Conservation (phyloP, 495 filamentous ascomycete species). For the Platismatia glauca region DNA sequence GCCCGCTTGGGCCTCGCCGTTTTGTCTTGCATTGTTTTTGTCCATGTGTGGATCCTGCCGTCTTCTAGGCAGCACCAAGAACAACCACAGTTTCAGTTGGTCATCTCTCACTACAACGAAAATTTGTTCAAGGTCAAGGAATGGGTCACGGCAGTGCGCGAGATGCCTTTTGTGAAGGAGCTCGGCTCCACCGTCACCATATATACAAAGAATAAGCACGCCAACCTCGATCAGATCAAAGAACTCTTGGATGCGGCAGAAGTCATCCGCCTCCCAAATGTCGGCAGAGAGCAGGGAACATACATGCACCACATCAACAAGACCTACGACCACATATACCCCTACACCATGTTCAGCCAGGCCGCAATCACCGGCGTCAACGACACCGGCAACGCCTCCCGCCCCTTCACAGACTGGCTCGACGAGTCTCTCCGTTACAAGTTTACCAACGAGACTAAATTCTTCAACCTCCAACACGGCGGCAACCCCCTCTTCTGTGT, state of each 20-base stretch:
- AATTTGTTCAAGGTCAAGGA: conserved; percentile 3
- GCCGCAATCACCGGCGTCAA: not conserved
- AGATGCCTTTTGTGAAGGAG: conserved; percentile 9
- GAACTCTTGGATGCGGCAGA: conserved; percentile 3
- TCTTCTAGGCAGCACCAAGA: not conserved
- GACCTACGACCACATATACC: conserved; percentile 11
- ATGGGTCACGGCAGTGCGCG: conserved; percentile 8
- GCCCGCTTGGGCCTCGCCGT: not conserved
- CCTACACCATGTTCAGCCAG: conserved; percentile 13
- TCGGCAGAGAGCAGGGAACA: conserved; percentile 11
- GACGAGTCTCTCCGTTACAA: conserved; percentile 4
- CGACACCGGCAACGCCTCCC: conserved; percentile 7
- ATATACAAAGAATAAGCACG: conserved; percentile 8
- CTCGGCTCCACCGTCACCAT: conserved; percentile 7
- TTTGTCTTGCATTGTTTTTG: not conserved
- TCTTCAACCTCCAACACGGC: conserved; percentile 10
- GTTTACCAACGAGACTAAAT: conserved; percentile 9
- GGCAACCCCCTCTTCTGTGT: conserved; percentile 6
- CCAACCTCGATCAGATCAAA: conserved; percentile 9
- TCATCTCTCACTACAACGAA: conserved; percentile 6
- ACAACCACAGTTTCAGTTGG: conserved; percentile 4
- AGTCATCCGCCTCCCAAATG: conserved; percentile 4
- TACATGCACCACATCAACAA: conserved; percentile 14
- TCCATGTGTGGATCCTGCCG: not conserved
- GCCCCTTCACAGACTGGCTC: conserved; percentile 1